A percentile compares a stretch with the other conserved stretches of the same genome.
Evolutionary conservation across 345 rosid species (phyloP).

Genomic region (Linum trigynum): DNA sequence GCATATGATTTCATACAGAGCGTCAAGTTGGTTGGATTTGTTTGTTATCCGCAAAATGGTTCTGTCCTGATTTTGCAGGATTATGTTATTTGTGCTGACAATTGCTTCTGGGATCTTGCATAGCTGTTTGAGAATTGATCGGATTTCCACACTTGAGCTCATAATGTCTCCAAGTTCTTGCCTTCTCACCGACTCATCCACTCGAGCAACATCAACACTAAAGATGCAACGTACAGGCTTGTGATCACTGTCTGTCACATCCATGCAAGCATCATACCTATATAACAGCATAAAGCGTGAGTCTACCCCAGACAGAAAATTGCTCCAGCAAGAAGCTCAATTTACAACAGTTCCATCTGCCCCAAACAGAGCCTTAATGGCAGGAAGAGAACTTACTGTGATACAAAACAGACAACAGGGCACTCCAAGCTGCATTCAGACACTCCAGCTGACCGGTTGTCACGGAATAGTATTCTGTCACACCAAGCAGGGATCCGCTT

Average conservation of each 20-base stretch:
- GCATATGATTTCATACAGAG: slow-evolving; percentile 51
- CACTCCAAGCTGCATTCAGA: slow-evolving; percentile 83
- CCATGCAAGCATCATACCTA: slow-evolving; percentile 98
- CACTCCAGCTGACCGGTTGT: slow-evolving; percentile 46
- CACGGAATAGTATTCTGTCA: slow-evolving; percentile 88
- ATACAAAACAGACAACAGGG: slow-evolving; percentile 60
- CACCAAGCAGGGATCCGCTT: slow-evolving; percentile 99
- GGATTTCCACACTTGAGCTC: slow-evolving; percentile 44
- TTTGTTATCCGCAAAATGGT: slow-evolving; percentile 53
- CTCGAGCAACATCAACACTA: slow-evolving; percentile 66
- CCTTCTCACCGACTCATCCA: slow-evolving; percentile 86
- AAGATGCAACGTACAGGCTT: slow-evolving; percentile 93
- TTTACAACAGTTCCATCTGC: too few species aligned
- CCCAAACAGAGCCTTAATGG: neutral
- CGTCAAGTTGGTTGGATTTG: slow-evolving; percentile 41
- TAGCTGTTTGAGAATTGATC: slow-evolving; percentile 42
- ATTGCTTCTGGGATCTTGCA: slow-evolving; percentile 58
- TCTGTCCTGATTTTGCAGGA: slow-evolving; percentile 83
- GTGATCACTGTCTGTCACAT: slow-evolving; percentile 93
- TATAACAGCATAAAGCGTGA: neutral
- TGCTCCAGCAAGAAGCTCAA: too few species aligned
- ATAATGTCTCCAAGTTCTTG: slow-evolving; percentile 61
- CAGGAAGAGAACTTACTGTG: neutral
- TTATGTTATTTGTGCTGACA: slow-evolving; percentile 48
- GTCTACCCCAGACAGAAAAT: too few species aligned